A percentile compares a stretch with the other conserved stretches of the same genome.
Evolutionary conservation across 1,284 basidiomycete genomes (phyloP).

Genomic region (Apiotrichum porosum): DNA sequence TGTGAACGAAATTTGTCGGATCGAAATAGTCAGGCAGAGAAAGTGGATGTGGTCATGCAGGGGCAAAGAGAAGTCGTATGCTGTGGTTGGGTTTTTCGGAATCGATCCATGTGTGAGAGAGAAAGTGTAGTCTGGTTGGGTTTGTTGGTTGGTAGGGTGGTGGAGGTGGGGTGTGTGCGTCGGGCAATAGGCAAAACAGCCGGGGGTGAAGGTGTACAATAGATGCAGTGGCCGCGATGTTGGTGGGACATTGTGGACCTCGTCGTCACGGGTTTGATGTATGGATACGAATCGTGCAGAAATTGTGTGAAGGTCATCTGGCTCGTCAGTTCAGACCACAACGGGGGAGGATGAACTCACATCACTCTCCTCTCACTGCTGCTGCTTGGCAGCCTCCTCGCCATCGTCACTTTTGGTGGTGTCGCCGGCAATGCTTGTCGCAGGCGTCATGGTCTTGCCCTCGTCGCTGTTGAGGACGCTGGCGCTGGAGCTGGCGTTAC

Average conservation of each 20-base stretch:
- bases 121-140: no score
- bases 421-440: slow-evolving; percentile 25
- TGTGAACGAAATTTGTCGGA: background rate
- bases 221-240: background rate
- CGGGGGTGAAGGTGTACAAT: background rate
- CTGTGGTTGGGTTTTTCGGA: no score
- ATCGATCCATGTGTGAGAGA: no score
- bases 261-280: background rate
- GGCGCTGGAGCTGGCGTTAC: slow-evolving; percentile 15
- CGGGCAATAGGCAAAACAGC: no score
- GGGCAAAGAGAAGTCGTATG: no score
- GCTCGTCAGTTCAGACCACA: no score
- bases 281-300: background rate
- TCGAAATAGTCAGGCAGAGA: no score
- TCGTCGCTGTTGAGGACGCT: slow-evolving; percentile 21
- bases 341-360: background rate
- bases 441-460: slow-evolving; percentile 22
- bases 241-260: background rate
- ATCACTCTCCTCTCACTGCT: slow-evolving; percentile 1
- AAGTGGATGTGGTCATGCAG: no score
- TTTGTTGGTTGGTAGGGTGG: no score
- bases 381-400: slow-evolving; percentile 6
- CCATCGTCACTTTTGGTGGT: slow-evolving; percentile 12
- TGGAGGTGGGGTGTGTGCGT: no score
- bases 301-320: no score